Base-by-base conservation (phyloP, 169 alveolate genomes). In the Eimeria sp. region DNA sequence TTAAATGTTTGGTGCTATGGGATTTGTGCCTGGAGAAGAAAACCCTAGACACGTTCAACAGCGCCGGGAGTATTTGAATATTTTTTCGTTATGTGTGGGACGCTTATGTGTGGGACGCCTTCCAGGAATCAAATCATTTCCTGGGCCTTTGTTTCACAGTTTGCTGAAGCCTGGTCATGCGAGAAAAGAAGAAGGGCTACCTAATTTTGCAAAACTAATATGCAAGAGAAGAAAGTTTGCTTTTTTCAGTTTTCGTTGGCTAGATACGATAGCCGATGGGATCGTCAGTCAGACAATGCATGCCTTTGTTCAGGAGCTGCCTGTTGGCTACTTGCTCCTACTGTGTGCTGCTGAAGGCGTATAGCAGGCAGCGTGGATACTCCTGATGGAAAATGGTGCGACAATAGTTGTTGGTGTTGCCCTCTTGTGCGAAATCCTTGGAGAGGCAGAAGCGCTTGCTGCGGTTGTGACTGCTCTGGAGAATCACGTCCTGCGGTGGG, bases 351-450 rank as follows among this genome's bases (percentile, higher is more conserved):
- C 76, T 83, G 91, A 57, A 61, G 72, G 30, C 75, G 20, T 30
- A 34, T 27, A 20, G 40, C 91, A 6, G 75, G 91, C 51, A 83
- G 57, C 34, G 51, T 20, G 13, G 91, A 18, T 27, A 54, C 11
- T 27, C 43, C 57, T 27, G 91, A 51, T 20, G 73, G 47, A 30
- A 83, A 57, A 54, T 83, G 91, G 6, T 83, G 91, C 49, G 75
- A 30, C 57, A 83, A 20, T 5, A 83, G 43, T 47, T 83, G 91
- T 58, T 83, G 91, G 58, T 83, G 75, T 20, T 83, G 91, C 75
- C 91, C 73, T 57, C 76, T 10, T 30, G 91, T 83, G 51, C 91
- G 91, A 18, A 83, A 34, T n/a, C 76, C 75, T 22, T 83, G 76
- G 43, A 83, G 16, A 13, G 76, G 2, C 43, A 57, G 49, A 18